Percentiles rank a stretch among this genome's conserved stretches.
phyloP scores from a whole-genome alignment of 2,329 filamentous ascomycete genomes.

The Xylariales sp. region DNA sequence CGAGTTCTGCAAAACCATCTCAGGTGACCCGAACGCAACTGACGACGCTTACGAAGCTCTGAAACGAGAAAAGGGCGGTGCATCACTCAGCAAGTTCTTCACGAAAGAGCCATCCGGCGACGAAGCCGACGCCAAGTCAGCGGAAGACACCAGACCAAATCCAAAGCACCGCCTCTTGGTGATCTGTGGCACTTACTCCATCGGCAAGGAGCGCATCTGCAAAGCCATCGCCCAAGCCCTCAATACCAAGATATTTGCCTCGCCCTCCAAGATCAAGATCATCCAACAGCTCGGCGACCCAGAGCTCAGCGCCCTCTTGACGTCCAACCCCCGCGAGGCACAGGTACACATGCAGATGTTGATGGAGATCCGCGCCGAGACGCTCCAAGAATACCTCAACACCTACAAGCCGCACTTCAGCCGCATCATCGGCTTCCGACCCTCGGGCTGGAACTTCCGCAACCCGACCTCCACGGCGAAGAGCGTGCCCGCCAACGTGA shows the following conservation, averaged over 20 bases:
- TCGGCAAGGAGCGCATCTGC: constrained; percentile 95
- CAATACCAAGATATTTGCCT: constrained; percentile 83
- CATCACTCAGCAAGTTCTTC: constrained; percentile 50
- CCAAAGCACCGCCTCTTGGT: constrained; percentile 70
- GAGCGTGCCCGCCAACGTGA: constrained; percentile 49
- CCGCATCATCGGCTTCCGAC: constrained; percentile 83
- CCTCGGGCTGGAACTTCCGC: constrained; percentile 90
- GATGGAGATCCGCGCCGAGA: constrained; percentile 89
- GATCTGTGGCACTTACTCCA: constrained; percentile 93
- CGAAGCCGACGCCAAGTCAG: constrained; percentile 3
- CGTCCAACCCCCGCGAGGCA: constrained; percentile 72
- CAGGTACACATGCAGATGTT: constrained; percentile 98
- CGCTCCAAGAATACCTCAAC: constrained; percentile 82
- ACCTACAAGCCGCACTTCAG: constrained; percentile 77
- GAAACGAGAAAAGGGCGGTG: constrained; percentile 36
- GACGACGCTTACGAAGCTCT: constrained; percentile 43
- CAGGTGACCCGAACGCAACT: constrained; percentile 53
- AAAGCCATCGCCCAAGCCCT: constrained; percentile 85
- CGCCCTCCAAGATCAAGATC: constrained; percentile 76
- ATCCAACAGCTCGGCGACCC: constrained; percentile 81
- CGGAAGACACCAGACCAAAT: constrained; percentile 1
- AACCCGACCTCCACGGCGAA: constrained; percentile 58
- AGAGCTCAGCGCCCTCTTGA: constrained; percentile 73
- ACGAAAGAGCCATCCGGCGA: constrained; percentile 28
- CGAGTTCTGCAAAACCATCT: constrained; percentile 76